These are phyloP conservation scores for Daldinia loculata DNA, from an alignment of 495 filamentous ascomycete genomes.

Conservation along the genomic window DNA sequence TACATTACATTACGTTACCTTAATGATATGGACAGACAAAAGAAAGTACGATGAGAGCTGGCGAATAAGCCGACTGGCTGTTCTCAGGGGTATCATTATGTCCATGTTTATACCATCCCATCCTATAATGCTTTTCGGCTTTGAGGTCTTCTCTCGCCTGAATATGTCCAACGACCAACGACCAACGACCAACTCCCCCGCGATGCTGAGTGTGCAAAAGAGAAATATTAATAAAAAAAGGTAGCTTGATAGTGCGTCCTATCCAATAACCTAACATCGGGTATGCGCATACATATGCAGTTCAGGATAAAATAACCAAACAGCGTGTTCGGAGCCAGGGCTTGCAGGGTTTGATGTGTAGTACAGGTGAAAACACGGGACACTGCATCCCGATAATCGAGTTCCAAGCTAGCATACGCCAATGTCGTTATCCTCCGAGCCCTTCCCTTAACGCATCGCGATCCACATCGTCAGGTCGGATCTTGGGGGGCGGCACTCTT, in stretches of 20 bases:
- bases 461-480: slow-evolving; percentile 52
- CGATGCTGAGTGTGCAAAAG: background rate
- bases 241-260: background rate
- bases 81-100: slow-evolving; percentile 33
- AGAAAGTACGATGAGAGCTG: slow-evolving; percentile 4
- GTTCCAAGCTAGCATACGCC: background rate
- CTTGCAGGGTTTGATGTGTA: background rate
- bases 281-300: background rate
- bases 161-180: background rate
- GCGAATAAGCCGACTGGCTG: slow-evolving; percentile 2
- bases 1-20: no score
- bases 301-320: background rate
- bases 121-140: slow-evolving; percentile 11
- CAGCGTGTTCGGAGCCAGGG: background rate
- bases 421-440: slow-evolving; percentile 41
- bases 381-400: background rate
- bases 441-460: slow-evolving; percentile 55
- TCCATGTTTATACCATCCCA: slow-evolving; percentile 20
- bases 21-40: slow-evolving; percentile 9
- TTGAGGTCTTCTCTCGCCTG: slow-evolving; percentile 5
- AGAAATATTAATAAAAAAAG: background rate
- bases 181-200: background rate
- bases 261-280: background rate
- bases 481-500: slow-evolving; percentile 51
- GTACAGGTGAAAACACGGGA: background rate